These are phyloP conservation scores for Globisporangium parvum DNA, from an alignment of 352 stramenopile species.

Conservation along the genomic window DNA sequence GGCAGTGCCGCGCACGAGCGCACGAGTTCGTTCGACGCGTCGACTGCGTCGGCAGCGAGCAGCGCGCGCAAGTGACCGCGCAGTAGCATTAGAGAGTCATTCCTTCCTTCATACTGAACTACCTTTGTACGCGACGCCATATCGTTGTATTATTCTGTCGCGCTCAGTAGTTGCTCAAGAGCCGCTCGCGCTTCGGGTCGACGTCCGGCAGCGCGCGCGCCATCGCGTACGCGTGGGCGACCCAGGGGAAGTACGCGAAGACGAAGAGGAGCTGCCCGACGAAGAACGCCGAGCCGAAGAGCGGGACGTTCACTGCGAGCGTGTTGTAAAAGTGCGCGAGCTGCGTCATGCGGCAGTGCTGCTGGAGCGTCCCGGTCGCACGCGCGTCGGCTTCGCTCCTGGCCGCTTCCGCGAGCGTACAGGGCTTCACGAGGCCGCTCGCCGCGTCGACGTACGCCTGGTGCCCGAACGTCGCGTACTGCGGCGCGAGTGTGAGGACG, in stretches of 20 bases:
- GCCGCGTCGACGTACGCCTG: constrained; percentile 49
- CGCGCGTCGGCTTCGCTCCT: constrained; percentile 14
- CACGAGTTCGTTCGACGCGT: constrained; percentile 48
- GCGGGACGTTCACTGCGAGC: constrained; percentile 58
- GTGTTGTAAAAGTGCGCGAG: constrained; percentile 79
- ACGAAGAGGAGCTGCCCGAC: constrained; percentile 68
- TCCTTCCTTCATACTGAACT: constrained; percentile 1
- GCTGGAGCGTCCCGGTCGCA: constrained; percentile 12
- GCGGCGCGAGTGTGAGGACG: constrained; percentile 70
- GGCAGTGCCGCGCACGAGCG: constrained; percentile 34
- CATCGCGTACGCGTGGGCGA: constrained; percentile 68
- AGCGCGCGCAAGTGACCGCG: constrained; percentile 8
- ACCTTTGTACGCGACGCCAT: background rate
- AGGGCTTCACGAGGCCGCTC: constrained; percentile 39
- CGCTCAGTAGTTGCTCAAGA: constrained; percentile 53
- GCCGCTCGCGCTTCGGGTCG: constrained; percentile 64
- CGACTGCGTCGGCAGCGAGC: constrained; percentile 12
- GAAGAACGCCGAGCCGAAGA: constrained; percentile 75
- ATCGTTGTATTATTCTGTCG: background rate
- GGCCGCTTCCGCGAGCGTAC: constrained; percentile 63
- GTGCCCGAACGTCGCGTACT: constrained; percentile 83
- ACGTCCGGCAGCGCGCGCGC: constrained; percentile 47
- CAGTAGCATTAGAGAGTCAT: background rate
- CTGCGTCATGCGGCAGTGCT: constrained; percentile 71
- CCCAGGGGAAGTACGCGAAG: constrained; percentile 69